These are phyloP conservation scores for Talaromyces sp. DNA, from an alignment of 2,329 filamentous ascomycete genomes.

Conservation along the genomic window DNA sequence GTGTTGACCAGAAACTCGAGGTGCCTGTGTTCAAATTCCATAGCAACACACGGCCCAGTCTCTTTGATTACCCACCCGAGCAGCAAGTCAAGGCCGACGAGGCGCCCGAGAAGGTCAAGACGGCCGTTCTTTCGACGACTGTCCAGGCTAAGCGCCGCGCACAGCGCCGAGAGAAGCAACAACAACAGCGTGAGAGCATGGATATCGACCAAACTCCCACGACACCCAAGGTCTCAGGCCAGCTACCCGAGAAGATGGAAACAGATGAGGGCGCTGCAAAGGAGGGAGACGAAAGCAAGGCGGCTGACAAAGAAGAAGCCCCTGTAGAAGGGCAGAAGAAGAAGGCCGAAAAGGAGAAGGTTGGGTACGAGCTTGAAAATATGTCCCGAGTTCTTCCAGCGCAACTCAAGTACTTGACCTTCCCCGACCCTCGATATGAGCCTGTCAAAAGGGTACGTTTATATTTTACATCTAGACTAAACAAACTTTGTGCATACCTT, in stretches of 20 bases:
- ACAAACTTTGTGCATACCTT: conserved; percentile 3
- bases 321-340: conserved; percentile 63
- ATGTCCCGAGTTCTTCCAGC: conserved; percentile 90
- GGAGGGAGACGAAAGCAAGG: conserved; percentile 55
- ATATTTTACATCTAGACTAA: conserved; percentile 2
- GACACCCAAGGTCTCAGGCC: conserved; percentile 59
- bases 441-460: conserved; percentile 77
- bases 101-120: conserved; percentile 87
- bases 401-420: conserved; percentile 93
- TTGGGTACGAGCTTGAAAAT: conserved; percentile 93
- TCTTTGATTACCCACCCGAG: conserved; percentile 97
- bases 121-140: conserved; percentile 91
- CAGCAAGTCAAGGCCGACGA: conserved; percentile 93
- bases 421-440: conserved; percentile 83
- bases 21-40: conserved; percentile 93
- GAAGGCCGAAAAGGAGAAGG: conserved; percentile 91
- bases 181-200: conserved; percentile 88
- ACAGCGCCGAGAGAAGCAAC: conserved; percentile 78
- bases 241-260: conserved; percentile 80
- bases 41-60: conserved; percentile 86
- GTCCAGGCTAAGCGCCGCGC: conserved; percentile 94
- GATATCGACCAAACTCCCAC: conserved; percentile 78
- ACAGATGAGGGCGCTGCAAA: conserved; percentile 50
- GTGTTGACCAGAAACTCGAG: conserved; percentile 86
- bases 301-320: conserved; percentile 49